Percentiles rank a stretch among this genome's conserved stretches.
Conservation (phyloP, 2,329 filamentous ascomycete genomes). For the Talaromyces sp. region DNA sequence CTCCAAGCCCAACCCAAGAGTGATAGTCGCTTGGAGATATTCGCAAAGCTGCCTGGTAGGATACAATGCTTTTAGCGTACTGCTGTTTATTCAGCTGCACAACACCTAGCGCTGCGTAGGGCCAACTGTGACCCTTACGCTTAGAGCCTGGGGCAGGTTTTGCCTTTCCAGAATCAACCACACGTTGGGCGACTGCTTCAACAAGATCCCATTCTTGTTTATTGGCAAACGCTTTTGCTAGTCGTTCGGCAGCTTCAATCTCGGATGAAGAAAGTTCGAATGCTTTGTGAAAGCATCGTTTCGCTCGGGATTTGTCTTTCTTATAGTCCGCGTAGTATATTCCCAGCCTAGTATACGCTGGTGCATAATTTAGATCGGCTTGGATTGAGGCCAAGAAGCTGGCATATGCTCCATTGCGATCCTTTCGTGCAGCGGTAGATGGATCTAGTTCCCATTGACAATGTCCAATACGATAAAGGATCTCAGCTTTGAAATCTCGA, state of each 20-base stretch:
- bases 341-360: conserved; percentile 86
- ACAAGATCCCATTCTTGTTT: conserved; percentile 95
- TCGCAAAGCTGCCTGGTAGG: conserved; percentile 84
- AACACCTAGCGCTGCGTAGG: conserved; percentile 87
- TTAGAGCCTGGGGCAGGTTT: conserved; percentile 89
- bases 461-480: conserved; percentile 80
- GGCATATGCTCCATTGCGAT: conserved; percentile 76
- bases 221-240: conserved; percentile 83
- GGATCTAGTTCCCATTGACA: conserved; percentile 84
- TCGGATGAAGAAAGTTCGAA: conserved; percentile 89
- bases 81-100: conserved; percentile 94
- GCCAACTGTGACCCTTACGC: conserved; percentile 91
- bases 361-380: conserved; percentile 81
- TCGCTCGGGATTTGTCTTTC: conserved; percentile 79
- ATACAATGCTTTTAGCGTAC: conserved; percentile 82
- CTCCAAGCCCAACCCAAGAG: conserved; percentile 93
- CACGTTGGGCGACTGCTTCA: conserved; percentile 83
- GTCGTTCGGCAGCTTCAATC: conserved; percentile 78
- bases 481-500: conserved; percentile 76
- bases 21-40: conserved; percentile 86
- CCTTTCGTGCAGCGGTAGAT: conserved; percentile 71
- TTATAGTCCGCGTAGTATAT: conserved; percentile 89
- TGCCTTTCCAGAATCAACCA: conserved; percentile 92
- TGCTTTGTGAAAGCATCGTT: conserved; percentile 94
- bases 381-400: conserved; percentile 82